Percentiles rank a stretch among this genome's conserved stretches.
phyloP scores from a whole-genome alignment of 2,329 filamentous ascomycete genomes.

The Sporothrix schenckii region DNA sequence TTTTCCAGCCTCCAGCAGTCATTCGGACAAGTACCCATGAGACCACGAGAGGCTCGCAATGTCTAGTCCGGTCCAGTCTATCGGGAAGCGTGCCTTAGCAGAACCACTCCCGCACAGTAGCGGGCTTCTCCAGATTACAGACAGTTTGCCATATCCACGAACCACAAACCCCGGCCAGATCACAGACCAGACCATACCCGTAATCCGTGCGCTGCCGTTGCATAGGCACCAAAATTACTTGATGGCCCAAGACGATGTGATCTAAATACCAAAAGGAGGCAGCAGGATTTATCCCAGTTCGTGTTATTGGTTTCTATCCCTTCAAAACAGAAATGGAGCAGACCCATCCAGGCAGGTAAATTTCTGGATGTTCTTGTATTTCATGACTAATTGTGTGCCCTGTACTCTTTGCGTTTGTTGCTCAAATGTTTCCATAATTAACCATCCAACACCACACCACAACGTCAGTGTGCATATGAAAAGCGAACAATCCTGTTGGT shows the following conservation, averaged over 20 bases:
- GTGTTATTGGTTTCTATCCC: neutral
- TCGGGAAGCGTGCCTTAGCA: conserved; percentile 24
- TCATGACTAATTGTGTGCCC: neutral
- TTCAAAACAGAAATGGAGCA: neutral
- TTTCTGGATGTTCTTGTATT: neutral
- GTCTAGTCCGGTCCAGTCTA: conserved; percentile 1
- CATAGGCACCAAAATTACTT: conserved; percentile 13
- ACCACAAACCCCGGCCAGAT: neutral
- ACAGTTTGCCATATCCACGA: neutral
- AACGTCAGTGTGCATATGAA: conserved; percentile 22
- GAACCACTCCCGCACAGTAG: conserved; percentile 25
- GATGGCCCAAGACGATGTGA: neutral
- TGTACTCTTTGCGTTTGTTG: neutral
- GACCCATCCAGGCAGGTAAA: neutral
- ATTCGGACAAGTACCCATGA: neutral
- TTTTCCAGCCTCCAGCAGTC: conserved; percentile 9
- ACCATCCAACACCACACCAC: conserved; percentile 3
- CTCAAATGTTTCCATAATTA: conserved; percentile 14
- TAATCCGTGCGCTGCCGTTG: neutral
- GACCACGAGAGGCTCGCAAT: conserved; percentile 7
- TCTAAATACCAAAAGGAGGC: neutral
- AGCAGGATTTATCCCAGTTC: conserved; percentile 10
- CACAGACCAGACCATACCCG: neutral
- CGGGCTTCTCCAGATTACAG: conserved; percentile 19
- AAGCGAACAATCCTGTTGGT: neutral